Conservation (phyloP, 805 yeast species). For the Myxozyma neotropica region DNA sequence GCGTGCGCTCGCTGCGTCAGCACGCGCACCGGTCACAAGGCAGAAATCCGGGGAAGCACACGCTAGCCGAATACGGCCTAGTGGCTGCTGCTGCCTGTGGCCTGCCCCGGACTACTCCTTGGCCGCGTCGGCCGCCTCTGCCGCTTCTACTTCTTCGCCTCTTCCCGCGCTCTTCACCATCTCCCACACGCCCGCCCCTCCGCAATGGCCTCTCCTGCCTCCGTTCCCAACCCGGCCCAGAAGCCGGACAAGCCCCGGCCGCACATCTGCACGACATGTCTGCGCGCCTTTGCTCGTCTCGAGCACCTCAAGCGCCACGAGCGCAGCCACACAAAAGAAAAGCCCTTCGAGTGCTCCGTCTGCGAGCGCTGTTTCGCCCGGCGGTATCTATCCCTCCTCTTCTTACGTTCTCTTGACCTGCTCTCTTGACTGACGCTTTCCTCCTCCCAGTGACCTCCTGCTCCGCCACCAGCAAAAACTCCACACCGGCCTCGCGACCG, state of each 20-base stretch:
- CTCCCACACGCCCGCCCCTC: not conserved
- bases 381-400: slow-evolving; percentile 43
- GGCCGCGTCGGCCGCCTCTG: not conserved
- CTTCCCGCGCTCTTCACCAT: not conserved
- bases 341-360: slow-evolving; percentile 57
- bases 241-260: slow-evolving; percentile 95
- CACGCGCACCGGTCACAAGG: not conserved
- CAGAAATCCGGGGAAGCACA: slow-evolving; percentile 41
- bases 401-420: slow-evolving; percentile 60
- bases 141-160: not conserved
- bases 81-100: not conserved
- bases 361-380: slow-evolving; percentile 55
- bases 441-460: slow-evolving; percentile 45
- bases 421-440: not conserved
- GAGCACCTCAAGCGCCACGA: slow-evolving; percentile 56
- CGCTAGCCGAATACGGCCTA: slow-evolving; percentile 6
- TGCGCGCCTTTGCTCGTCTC: slow-evolving; percentile 84
- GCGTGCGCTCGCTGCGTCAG: not conserved
- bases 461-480: slow-evolving; percentile 93
- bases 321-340: slow-evolving; percentile 74
- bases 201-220: not conserved
- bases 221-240: not conserved
- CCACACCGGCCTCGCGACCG: slow-evolving; percentile 47
- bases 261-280: slow-evolving; percentile 84
- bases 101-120: slow-evolving; percentile 1